Base-by-base conservation (phyloP, 495 filamentous ascomycete genomes). In the Lasiosphaeria miniovina region DNA sequence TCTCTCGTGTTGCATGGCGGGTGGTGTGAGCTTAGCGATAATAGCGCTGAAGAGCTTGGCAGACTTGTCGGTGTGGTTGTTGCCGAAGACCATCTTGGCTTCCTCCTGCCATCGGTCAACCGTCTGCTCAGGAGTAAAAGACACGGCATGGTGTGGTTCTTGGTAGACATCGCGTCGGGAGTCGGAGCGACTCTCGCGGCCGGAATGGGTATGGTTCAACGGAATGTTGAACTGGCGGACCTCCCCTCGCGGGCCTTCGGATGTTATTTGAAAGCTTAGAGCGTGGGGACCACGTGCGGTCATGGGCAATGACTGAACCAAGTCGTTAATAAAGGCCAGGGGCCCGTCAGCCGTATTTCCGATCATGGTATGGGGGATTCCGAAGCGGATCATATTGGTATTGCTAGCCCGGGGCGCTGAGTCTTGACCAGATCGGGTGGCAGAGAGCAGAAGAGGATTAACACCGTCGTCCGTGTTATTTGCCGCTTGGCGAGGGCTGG, bases 81-180 rank as follows among this genome's bases (percentile, higher is more conserved):
- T 72, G 51, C 88, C 88, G 71, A 91, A 98, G 1, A 98, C 77
- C 71, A 98, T 83, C 59, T 87, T 87, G 11, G 92, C 89, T 74
- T 98, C 94, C 65, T 96, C 90, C 64, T 89, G 86, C 93, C 95
- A 99, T 49, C 94, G 86, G 45, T 79, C 76, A 45, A 75, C 76
- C 10, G 93, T 97, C 3, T 82, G 76, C 36, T 83, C 82, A 15
- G 90, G 80, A 31, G 79, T 75, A 72, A 96, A 96, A 40, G 84
- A 78, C 12, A 90, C 85, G 10, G 89, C 85, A 61, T 86, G 75
- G 11, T 66, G 60, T 5, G 78, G 78, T 38, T 81, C 78, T 58
- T 76, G 73, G 54, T 76, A 76, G 5, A 68, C 60, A 33, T 80
- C 77, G 10, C 77, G 74, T 6, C 77, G 72, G 51, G 62, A 56